These are phyloP conservation scores for Aspergillus bertholletiae DNA, from an alignment of 495 filamentous ascomycete genomes.

Conservation along the genomic window DNA sequence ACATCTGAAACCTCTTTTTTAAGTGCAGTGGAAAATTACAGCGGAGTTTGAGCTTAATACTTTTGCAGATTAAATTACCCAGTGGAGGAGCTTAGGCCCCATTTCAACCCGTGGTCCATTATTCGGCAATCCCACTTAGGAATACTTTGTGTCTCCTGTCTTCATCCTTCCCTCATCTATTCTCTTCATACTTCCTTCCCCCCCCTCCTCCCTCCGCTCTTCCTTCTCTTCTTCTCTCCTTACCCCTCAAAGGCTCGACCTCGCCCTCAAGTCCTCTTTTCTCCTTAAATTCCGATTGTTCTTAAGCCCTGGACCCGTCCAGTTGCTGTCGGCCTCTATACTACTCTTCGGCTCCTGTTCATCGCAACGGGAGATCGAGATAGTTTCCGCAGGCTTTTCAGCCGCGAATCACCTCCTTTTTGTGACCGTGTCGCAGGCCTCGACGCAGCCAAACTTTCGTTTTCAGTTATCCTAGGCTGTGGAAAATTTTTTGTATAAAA, in stretches of 20 bases:
- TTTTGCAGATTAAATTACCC: conserved; percentile 20
- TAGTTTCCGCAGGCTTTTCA: conserved; percentile 1
- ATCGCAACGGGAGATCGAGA: conserved; percentile 4
- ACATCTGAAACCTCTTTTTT: background rate
- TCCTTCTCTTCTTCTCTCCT: conserved; percentile 3
- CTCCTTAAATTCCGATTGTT: background rate
- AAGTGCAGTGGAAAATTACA: background rate
- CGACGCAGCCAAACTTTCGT: conserved; percentile 33
- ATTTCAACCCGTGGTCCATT: conserved; percentile 18
- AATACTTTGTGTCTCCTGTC: conserved; percentile 16
- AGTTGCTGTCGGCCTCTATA: conserved; percentile 3
- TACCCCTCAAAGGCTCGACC: conserved; percentile 3
- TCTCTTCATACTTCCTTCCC: conserved; percentile 4
- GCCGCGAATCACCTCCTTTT: background rate
- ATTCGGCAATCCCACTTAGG: conserved; percentile 19
- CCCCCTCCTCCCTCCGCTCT: background rate
- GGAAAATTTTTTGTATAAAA: conserved; percentile 12
- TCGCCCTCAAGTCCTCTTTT: conserved; percentile 1
- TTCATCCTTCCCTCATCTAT: conserved; percentile 13
- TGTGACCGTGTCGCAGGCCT: conserved; percentile 22
- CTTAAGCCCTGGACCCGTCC: conserved; percentile 13
- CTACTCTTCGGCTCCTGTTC: conserved; percentile 5
- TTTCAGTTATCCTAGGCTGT: conserved; percentile 19
- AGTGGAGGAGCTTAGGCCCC: conserved; percentile 16
- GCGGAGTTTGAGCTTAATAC: conserved; percentile 9